Evolutionary conservation across 1,284 basidiomycete species (phyloP).

Genomic region (Ganoderma multipileum): DNA sequence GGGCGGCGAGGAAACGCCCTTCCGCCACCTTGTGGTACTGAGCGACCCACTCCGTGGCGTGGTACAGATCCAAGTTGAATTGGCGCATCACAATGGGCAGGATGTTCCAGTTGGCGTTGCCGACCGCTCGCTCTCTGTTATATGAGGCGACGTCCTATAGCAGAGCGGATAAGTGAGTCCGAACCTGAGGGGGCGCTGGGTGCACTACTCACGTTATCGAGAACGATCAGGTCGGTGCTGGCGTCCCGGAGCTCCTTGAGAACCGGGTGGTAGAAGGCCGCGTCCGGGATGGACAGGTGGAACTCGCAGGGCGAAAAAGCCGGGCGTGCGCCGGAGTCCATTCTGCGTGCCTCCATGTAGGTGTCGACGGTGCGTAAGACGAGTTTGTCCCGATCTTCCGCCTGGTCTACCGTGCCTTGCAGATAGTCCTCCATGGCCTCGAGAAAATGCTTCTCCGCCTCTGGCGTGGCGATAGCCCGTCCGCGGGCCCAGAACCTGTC

Average conservation of each 20-base stretch:
- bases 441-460: slow-evolving; percentile 31
- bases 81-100: slow-evolving; percentile 42
- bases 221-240: slow-evolving; percentile 16
- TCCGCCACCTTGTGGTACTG: slow-evolving; percentile 37
- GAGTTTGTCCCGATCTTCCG: slow-evolving; percentile 36
- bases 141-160: slow-evolving; percentile 42
- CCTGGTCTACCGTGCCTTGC: slow-evolving; percentile 40
- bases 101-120: slow-evolving; percentile 44
- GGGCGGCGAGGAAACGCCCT: slow-evolving; percentile 36
- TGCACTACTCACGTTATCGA: slow-evolving; percentile 40
- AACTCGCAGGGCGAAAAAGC: slow-evolving; percentile 44
- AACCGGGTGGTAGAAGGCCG: slow-evolving; percentile 42
- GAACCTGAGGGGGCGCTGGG: no score
- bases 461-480: slow-evolving; percentile 21
- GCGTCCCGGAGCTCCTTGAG: slow-evolving; percentile 36
- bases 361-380: slow-evolving; percentile 38
- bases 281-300: slow-evolving; percentile 43
- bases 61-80: slow-evolving; percentile 37
- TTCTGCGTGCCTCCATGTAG: slow-evolving; percentile 42
- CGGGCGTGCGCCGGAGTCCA: slow-evolving; percentile 42
- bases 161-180: no score
- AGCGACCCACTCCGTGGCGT: slow-evolving; percentile 42
- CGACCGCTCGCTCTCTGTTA: slow-evolving; percentile 45
- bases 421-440: slow-evolving; percentile 36
- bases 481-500: slow-evolving; percentile 32